A percentile compares a stretch with the other conserved stretches of the same genome.
These are phyloP conservation scores for Moesziomyces parantarcticus DNA, from an alignment of 1,284 basidiomycete species.

Conservation along the genomic window DNA sequence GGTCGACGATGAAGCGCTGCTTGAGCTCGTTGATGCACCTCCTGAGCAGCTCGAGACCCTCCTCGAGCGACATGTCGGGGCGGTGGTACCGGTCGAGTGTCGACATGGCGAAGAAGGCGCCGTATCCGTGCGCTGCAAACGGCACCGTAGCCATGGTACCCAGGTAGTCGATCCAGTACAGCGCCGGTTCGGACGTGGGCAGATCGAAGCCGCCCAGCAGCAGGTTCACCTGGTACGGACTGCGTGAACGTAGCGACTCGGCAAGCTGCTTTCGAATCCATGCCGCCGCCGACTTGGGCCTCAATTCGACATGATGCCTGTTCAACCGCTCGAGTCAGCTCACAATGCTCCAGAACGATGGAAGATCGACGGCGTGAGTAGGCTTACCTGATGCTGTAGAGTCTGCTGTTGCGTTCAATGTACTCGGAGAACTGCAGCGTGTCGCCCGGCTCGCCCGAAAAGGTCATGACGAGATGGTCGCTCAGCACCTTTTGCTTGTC, in stretches of 20 bases:
- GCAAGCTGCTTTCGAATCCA: slow-evolving; percentile 94
- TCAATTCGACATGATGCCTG: slow-evolving; percentile 78
- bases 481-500: slow-evolving; percentile 95
- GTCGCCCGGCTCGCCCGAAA: slow-evolving; percentile 91
- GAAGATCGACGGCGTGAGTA: too few relatives aligned
- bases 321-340: not conserved
- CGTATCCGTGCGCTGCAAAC: slow-evolving; percentile 95
- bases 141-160: slow-evolving; percentile 89
- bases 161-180: slow-evolving; percentile 97
- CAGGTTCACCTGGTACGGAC: slow-evolving; percentile 90
- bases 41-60: slow-evolving; percentile 83
- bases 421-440: slow-evolving; percentile 97
- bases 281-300: slow-evolving; percentile 87
- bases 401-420: slow-evolving; percentile 91
- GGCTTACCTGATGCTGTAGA: slow-evolving; percentile 89
- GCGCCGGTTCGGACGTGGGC: slow-evolving; percentile 73
- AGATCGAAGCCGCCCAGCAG: slow-evolving; percentile 92
- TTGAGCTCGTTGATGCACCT: slow-evolving; percentile 89
- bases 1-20: slow-evolving; percentile 78
- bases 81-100: slow-evolving; percentile 84
- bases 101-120: slow-evolving; percentile 89
- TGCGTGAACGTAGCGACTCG: slow-evolving; percentile 85
- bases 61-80: slow-evolving; percentile 82
- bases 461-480: slow-evolving; percentile 93
- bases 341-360: too few relatives aligned